Evolutionary conservation across 805 yeast genomes (phyloP).

Genomic region (Candida tallmaniae): DNA sequence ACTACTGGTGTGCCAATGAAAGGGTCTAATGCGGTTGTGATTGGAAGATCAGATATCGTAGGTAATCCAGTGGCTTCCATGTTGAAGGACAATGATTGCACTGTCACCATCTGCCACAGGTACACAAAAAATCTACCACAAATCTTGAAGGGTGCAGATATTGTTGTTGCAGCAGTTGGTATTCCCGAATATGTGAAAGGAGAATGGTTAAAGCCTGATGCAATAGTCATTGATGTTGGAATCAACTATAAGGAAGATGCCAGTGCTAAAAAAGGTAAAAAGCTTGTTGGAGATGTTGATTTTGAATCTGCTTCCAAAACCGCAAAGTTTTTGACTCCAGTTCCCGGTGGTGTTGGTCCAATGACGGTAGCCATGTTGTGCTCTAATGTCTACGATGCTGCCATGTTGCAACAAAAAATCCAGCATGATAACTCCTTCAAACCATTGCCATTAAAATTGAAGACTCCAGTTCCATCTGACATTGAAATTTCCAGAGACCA

Average conservation of each 20-base stretch:
- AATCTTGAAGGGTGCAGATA: constrained; percentile 60
- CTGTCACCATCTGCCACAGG: constrained; percentile 86
- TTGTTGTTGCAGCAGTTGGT: constrained; percentile 77
- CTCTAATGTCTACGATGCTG: constrained; percentile 76
- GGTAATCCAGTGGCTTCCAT: constrained; percentile 90
- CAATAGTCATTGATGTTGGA: constrained; percentile 91
- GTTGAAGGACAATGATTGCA: constrained; percentile 73
- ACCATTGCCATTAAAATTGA: constrained; percentile 50
- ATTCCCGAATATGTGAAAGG: constrained; percentile 66
- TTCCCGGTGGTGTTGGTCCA: constrained; percentile 99
- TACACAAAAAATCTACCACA: constrained; percentile 57
- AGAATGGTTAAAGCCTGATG: constrained; percentile 78
- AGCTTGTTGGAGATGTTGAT: constrained; percentile 94
- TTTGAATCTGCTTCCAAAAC: constrained; percentile 58
- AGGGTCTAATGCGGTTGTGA: constrained; percentile 86
- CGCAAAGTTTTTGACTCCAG: constrained; percentile 83
- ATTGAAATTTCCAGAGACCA: constrained; percentile 86
- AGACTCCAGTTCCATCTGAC: constrained; percentile 81
- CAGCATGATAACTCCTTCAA: constrained; percentile 44
- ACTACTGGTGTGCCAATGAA: constrained; percentile 59
- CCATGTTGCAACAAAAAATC: constrained; percentile 50
- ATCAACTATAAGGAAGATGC: constrained; percentile 82
- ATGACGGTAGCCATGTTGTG: constrained; percentile 98
- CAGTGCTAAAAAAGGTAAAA: constrained; percentile 68
- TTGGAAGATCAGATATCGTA: constrained; percentile 94